Conservation (phyloP, 192 early-diverging fungal species). For the Podila verticillata region DNA sequence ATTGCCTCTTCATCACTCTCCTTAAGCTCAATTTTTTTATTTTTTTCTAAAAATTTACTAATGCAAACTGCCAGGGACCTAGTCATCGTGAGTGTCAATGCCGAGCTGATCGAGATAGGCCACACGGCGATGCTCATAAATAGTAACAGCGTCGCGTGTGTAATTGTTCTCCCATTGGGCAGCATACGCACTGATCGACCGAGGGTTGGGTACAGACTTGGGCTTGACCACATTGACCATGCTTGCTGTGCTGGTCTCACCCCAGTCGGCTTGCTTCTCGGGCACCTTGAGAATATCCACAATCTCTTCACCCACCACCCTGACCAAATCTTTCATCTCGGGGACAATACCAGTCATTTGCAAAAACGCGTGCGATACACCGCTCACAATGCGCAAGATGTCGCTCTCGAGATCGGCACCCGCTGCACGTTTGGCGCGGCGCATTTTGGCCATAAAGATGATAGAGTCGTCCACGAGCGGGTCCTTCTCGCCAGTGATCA, state of each 20-base stretch:
- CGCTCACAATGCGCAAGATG: conserved; percentile 74
- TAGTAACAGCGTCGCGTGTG: conserved; percentile 39
- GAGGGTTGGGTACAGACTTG: conserved; percentile 12
- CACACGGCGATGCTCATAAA: conserved; percentile 46
- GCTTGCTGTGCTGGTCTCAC: conserved; percentile 13
- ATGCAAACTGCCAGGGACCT: not conserved
- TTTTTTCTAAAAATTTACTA: too few relatives aligned
- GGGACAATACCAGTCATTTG: conserved; percentile 80
- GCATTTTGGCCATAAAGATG: conserved; percentile 86
- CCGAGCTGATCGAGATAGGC: conserved; percentile 44
- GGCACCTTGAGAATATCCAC: conserved; percentile 32
- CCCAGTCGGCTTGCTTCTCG: not conserved
- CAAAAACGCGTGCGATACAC: conserved; percentile 70
- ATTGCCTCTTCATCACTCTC: not conserved
- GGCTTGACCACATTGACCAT: conserved; percentile 4
- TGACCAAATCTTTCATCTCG: conserved; percentile 65
- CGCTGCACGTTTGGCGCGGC: conserved; percentile 75
- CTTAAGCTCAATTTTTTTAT: too few relatives aligned
- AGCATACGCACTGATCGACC: conserved; percentile 23
- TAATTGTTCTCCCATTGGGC: conserved; percentile 26
- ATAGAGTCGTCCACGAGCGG: conserved; percentile 98
- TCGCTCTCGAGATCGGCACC: conserved; percentile 25
- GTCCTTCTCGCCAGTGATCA: conserved; percentile 96
- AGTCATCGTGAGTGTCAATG: conserved; percentile 42
- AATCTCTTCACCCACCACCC: conserved; percentile 53